A percentile compares a stretch with the other conserved stretches of the same genome.
Evolutionary conservation across 2,329 filamentous ascomycete species (phyloP).

Genomic region (Pseudogymnoascus sp.): DNA sequence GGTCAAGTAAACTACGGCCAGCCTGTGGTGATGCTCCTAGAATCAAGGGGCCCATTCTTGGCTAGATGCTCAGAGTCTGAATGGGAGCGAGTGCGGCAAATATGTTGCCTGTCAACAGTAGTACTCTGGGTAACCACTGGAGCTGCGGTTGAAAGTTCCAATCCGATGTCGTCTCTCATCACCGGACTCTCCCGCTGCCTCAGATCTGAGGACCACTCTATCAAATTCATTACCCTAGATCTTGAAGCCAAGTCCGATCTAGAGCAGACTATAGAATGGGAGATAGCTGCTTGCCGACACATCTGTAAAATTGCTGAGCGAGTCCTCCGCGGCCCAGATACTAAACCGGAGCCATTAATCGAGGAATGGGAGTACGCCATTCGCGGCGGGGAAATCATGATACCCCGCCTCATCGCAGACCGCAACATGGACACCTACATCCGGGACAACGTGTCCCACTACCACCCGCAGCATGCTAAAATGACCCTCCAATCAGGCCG

Average conservation of each 20-base stretch:
- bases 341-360: background rate
- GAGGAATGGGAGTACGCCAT: slow-evolving; percentile 22
- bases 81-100: background rate
- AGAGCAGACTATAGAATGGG: too few species aligned
- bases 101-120: background rate
- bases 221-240: slow-evolving; percentile 21
- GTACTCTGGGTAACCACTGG: background rate
- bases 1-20: background rate
- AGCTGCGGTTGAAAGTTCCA: background rate
- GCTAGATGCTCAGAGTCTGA: background rate
- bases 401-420: slow-evolving; percentile 19
- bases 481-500: background rate
- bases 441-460: background rate
- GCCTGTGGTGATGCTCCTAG: background rate
- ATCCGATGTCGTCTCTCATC: background rate
- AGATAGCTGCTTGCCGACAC: too few species aligned
- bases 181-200: slow-evolving; percentile 14
- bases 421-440: slow-evolving; percentile 26
- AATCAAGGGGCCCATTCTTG: background rate
- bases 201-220: background rate
- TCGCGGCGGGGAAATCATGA: slow-evolving; percentile 22
- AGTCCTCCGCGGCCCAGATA: slow-evolving; percentile 13
- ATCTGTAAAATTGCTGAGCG: slow-evolving; percentile 25
- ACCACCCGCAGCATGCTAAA: background rate
- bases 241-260: slow-evolving; percentile 22